Base-by-base conservation (phyloP, 768 basidiomycete genomes). In the Coprinellus micaceus region DNA sequence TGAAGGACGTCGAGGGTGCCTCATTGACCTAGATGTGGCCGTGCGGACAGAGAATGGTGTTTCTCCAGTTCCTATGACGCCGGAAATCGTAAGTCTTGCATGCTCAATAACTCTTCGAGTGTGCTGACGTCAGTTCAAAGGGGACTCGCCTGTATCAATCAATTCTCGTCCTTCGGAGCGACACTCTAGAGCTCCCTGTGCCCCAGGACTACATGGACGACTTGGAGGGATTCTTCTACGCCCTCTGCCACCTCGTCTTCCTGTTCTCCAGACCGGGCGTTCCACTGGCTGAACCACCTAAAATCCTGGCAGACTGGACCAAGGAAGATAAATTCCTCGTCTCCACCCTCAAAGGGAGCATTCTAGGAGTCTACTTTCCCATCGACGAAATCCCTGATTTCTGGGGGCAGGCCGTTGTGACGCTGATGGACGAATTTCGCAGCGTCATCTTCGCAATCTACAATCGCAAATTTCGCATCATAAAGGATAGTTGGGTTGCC, bases 1-100 rank as follows among this genome's bases (percentile, higher is more conserved):
- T 9, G 25, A 26, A 4, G 58, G 58, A 3, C 28, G 36, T 13
- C 49, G 53, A 17, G 61, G 61, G 1, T 40, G 59, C 19, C 26
- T 62, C 13, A 59, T 62, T 21, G 61, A 60, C 37, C 33, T 62
- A 15, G 61, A 62, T 26, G 40, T 62, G 56, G 58, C 43, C 21
- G 30, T 51, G 4, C 2, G 25, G 2, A 9, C 13, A 9, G 30
- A 45, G 4, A 1, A 52, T 47, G 26, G 39, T 3, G 36, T 13
- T n/a, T n/a, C n/a, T n/a, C n/a, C n/a, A n/a, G n/a, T n/a, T n/a
- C n/a, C n/a, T n/a, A n/a, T n/a, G 19, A 6, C 13, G 7, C n/a
- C 40, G 33, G 13, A 13, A 15, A 43, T 19, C 40, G 15, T 36
- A 12, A 11, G n/a, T 21, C 2, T 2, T 36, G 7, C 7, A 17